Percentiles rank a stretch among this genome's conserved stretches.
Conservation (phyloP, 1,139 yeast species). For the Chernovozyma aurita region DNA sequence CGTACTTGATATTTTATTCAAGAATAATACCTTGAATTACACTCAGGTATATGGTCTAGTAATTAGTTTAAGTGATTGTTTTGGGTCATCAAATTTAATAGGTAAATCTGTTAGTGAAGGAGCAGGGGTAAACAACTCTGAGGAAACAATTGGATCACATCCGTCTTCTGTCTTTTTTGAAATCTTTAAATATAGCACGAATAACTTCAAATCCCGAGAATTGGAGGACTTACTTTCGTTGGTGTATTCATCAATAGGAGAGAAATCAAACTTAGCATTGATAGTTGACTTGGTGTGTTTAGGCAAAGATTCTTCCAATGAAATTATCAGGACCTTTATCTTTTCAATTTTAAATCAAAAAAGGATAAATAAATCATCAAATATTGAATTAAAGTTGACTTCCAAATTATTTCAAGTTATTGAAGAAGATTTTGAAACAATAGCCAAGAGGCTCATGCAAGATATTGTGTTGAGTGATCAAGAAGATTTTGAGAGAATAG, state of each 20-base stretch:
- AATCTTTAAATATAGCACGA: background rate
- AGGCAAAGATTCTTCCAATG: slow-evolving; percentile 3
- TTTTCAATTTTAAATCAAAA: slow-evolving; percentile 13
- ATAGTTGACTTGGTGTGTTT: slow-evolving; percentile 15
- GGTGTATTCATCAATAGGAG: slow-evolving; percentile 20
- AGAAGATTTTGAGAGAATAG: slow-evolving; percentile 22
- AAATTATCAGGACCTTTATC: background rate
- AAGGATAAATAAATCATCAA: slow-evolving; percentile 13
- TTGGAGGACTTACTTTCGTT: slow-evolving; percentile 18
- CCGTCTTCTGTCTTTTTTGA: background rate
- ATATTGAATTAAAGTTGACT: slow-evolving; percentile 19
- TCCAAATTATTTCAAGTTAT: slow-evolving; percentile 24
- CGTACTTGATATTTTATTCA: slow-evolving; percentile 20
- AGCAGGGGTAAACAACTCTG: background rate
- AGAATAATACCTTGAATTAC: slow-evolving; percentile 13
- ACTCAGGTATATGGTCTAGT: slow-evolving; percentile 18
- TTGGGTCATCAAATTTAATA: slow-evolving; percentile 20
- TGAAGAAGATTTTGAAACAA: slow-evolving; percentile 18
- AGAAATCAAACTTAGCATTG: slow-evolving; percentile 16
- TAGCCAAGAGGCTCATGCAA: slow-evolving; percentile 33
- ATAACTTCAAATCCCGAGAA: slow-evolving; percentile 10
- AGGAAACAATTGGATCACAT: background rate
- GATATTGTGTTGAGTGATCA: slow-evolving; percentile 25
- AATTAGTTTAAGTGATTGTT: slow-evolving; percentile 26
- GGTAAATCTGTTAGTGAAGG: background rate